Base-by-base conservation (phyloP, 148 eudicot genomes). In the Arbutus unedo region DNA sequence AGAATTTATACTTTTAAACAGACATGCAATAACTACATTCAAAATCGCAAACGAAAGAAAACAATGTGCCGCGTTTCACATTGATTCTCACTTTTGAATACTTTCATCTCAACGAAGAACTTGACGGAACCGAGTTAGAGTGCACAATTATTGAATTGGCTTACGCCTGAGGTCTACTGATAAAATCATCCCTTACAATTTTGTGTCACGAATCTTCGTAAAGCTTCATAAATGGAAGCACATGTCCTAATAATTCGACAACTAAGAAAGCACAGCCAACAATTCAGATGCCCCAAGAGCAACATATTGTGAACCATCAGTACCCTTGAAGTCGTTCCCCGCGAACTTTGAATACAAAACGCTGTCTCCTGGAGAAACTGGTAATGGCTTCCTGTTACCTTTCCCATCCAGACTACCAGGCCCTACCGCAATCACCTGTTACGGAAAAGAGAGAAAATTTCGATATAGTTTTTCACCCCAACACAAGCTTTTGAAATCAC, bases 311-410 rank as follows among this genome's bases (percentile, higher is more conserved):
- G 95, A 90, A 38, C 98, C 98, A 84, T 93, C 98, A 49, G 83
- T 81, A 4, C 95, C 97, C 89, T 95, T 91, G 87, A 93, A 95
- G 71, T 95, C 97, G 75, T 87, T 93, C 43, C 98, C 98, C 0
- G 98, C 94, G 64, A 89, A 93, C 82, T 95, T 95, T 41, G 98
- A 91, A 89, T 92, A 95, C 87, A 95, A 64, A 9, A 95, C 98
- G 0, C 95, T 91, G 88, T 91, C 88, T 18, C 98, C 98, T 45
- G 92, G 60, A 25, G 92, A 79, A 9, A 95, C 82, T 11, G 98
- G 76, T 8, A 93, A 78, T 0, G 93, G 89, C 79, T 89, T 89
- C 75, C 98, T 90, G 25, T 88, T 90, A 8, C 98, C 98, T 86
- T 93, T 93, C 75, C 87, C 93, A 25, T 92, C 94, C 45, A 93